Percentiles rank a stretch among this genome's conserved stretches.
phyloP scores from a whole-genome alignment of 176 grass and related monocot genomes.

The Melocanna baccifera region DNA sequence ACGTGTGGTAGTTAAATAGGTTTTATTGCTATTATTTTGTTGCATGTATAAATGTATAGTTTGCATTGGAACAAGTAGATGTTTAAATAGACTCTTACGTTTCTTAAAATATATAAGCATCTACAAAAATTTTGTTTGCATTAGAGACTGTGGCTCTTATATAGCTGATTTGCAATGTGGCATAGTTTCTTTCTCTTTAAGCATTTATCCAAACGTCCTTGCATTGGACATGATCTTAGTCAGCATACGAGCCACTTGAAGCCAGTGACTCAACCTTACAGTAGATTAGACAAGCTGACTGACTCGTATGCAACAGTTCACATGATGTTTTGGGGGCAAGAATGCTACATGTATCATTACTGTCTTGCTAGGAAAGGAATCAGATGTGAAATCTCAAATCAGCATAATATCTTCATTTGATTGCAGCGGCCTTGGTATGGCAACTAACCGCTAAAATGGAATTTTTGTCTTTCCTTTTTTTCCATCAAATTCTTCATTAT shows the following conservation, averaged over 20 bases:
- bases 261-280: neutral
- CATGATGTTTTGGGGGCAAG: neutral
- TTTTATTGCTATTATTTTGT: too few species aligned
- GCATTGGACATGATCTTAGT: neutral
- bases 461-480: neutral
- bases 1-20: too few species aligned
- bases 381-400: neutral
- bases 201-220: too few species aligned
- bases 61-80: too few species aligned
- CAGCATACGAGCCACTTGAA: constrained; percentile 14
- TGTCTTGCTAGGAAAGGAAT: neutral
- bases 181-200: too few species aligned
- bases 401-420: constrained; percentile 3
- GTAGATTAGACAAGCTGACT: constrained; percentile 1
- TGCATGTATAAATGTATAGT: too few species aligned
- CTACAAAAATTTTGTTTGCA: too few species aligned
- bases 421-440: neutral
- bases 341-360: neutral
- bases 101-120: too few species aligned
- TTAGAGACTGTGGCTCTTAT: too few species aligned
- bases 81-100: too few species aligned
- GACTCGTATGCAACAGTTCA: neutral
- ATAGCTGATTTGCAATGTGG: too few species aligned
- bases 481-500: neutral
- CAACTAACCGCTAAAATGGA: constrained; percentile 4